These are phyloP conservation scores for Pulicaria dysenterica DNA, from an alignment of 129 eudicot species.

Conservation along the genomic window DNA sequence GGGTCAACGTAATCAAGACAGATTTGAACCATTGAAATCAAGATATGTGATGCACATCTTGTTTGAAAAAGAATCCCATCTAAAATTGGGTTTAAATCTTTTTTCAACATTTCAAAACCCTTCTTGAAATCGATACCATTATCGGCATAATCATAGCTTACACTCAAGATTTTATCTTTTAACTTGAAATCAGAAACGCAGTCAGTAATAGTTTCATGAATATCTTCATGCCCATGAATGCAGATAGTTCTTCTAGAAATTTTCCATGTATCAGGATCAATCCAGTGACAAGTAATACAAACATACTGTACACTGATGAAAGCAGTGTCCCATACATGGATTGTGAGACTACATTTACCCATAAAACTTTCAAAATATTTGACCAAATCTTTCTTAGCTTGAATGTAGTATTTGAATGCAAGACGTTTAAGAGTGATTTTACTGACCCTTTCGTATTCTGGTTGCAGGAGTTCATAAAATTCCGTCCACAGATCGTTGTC, in stretches of 20 bases:
- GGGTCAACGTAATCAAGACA: slow-evolving; percentile 10
- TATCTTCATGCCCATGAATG: not conserved
- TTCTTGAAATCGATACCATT: not conserved
- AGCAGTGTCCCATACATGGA: slow-evolving; percentile 19
- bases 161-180: slow-evolving; percentile 4
- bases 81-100: not conserved
- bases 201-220: not conserved
- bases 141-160: slow-evolving; percentile 12
- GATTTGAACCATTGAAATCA: slow-evolving; percentile 21
- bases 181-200: not conserved
- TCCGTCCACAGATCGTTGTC: not conserved
- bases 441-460: slow-evolving; percentile 19
- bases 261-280: slow-evolving; percentile 26
- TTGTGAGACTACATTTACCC: slow-evolving; percentile 2
- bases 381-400: slow-evolving; percentile 9
- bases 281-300: slow-evolving; percentile 22
- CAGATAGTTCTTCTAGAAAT: not conserved
- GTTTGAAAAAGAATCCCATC: slow-evolving; percentile 7
- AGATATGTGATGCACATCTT: not conserved
- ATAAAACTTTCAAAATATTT: slow-evolving; percentile 2
- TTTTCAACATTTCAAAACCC: not conserved
- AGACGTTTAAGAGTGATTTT: not conserved
- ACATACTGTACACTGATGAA: not conserved
- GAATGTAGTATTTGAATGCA: not conserved
- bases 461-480: not conserved